These are phyloP conservation scores for Calonectria pseudoreteaudii DNA, from an alignment of 2,329 filamentous ascomycete genomes.

Conservation along the genomic window DNA sequence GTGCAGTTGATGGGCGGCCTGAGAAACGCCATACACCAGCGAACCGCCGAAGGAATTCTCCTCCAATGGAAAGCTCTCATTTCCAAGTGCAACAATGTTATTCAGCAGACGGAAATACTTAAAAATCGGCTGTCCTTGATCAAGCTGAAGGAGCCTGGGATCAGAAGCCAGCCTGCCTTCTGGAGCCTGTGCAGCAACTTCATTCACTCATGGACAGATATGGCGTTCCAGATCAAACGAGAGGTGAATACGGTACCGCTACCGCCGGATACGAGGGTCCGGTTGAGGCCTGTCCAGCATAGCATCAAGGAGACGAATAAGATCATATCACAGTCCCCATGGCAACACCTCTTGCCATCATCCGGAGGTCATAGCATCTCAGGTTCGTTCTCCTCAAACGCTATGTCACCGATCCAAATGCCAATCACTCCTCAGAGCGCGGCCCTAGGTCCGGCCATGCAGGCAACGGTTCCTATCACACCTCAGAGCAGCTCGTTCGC, in stretches of 20 bases:
- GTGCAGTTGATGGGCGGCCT: conserved; percentile 74
- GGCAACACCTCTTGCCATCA: conserved; percentile 57
- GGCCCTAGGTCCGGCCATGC: conserved; percentile 88
- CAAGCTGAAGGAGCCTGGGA: conserved; percentile 85
- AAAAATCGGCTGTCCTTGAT: conserved; percentile 80
- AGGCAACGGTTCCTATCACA: conserved; percentile 86
- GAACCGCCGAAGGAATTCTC: conserved; percentile 69
- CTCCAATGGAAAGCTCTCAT: conserved; percentile 79
- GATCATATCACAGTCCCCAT: conserved; percentile 73
- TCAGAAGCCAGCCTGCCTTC: conserved; percentile 72
- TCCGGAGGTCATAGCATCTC: conserved; percentile 34
- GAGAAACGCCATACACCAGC: conserved; percentile 71
- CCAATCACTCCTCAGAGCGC: conserved; percentile 92
- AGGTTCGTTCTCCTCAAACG: conserved; percentile 38
- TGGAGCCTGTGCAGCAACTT: conserved; percentile 82
- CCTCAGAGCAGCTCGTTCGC: conserved; percentile 70
- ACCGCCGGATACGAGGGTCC: conserved; percentile 75
- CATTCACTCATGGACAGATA: conserved; percentile 75
- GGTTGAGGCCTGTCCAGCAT: conserved; percentile 84
- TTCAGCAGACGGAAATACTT: conserved; percentile 80
- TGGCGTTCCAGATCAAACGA: conserved; percentile 71
- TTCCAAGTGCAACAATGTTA: conserved; percentile 75
- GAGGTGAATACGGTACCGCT: conserved; percentile 64
- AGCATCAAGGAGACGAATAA: conserved; percentile 84
- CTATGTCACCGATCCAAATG: conserved; percentile 47